Conservation (phyloP, 805 yeast genomes). For the Candida orba region DNA sequence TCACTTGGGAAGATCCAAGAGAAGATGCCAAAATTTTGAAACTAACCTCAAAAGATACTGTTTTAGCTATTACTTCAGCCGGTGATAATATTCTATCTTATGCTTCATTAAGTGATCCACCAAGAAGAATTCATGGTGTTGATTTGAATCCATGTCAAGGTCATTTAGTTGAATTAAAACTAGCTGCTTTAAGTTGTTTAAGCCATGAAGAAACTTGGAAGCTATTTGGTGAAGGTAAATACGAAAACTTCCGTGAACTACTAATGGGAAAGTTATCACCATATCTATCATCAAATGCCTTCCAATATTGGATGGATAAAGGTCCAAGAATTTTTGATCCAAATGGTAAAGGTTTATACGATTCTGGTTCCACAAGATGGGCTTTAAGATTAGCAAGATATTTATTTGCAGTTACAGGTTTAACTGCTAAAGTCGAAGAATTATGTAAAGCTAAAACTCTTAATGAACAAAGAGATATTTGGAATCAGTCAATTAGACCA, state of each 20-base stretch:
- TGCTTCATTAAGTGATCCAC: slow-evolving; percentile 62
- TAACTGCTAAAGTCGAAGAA: slow-evolving; percentile 41
- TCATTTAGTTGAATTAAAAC: slow-evolving; percentile 70
- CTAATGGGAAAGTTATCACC: slow-evolving; percentile 53
- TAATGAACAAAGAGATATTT: slow-evolving; percentile 55
- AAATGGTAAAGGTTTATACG: slow-evolving; percentile 58
- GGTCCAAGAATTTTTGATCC: slow-evolving; percentile 51
- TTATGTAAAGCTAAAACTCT: slow-evolving; percentile 52
- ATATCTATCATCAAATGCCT: slow-evolving; percentile 69
- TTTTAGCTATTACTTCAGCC: slow-evolving; percentile 79
- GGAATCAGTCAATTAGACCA: slow-evolving; percentile 60
- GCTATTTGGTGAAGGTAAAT: slow-evolving; percentile 69
- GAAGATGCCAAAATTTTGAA: slow-evolving; percentile 67
- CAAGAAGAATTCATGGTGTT: slow-evolving; percentile 74
- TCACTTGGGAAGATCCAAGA: slow-evolving; percentile 88
- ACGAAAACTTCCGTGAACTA: slow-evolving; percentile 43
- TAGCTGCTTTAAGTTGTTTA: slow-evolving; percentile 59
- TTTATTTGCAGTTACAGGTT: slow-evolving; percentile 51
- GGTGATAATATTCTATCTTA: slow-evolving; percentile 77
- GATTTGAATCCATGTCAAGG: slow-evolving; percentile 81
- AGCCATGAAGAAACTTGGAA: slow-evolving; percentile 59
- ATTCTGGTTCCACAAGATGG: slow-evolving; percentile 85
- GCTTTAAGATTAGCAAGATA: slow-evolving; percentile 63
- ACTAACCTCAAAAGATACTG: slow-evolving; percentile 57
- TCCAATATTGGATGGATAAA: slow-evolving; percentile 70